phyloP scores from a whole-genome alignment of 108 stramenopile genomes.

The Skeletonema menzelii region DNA sequence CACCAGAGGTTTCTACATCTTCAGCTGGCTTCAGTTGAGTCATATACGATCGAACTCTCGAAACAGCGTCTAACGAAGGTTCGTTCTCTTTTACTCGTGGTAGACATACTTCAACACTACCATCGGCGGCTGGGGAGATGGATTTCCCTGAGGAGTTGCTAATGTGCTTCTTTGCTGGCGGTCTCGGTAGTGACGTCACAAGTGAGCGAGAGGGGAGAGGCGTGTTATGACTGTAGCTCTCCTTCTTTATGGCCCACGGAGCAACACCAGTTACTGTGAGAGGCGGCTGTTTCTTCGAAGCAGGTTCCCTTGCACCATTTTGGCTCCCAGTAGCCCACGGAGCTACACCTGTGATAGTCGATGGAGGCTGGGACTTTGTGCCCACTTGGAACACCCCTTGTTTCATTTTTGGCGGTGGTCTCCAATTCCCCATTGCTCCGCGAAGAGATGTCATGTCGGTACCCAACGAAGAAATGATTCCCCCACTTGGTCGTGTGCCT shows the following conservation, averaged over 20 bases:
- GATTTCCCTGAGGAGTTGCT: neutral
- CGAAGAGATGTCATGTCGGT: conserved; percentile 51
- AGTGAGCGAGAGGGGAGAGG: neutral
- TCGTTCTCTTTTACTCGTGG: conserved; percentile 15
- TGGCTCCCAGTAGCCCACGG: conserved; percentile 61
- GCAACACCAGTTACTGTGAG: conserved; percentile 65
- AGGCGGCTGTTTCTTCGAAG: conserved; percentile 48
- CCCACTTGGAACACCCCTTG: conserved; percentile 13
- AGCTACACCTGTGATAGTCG: conserved; percentile 75
- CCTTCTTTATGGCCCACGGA: conserved; percentile 61
- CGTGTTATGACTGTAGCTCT: neutral
- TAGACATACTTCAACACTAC: conserved; percentile 1
- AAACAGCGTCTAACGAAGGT: neutral
- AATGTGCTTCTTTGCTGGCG: conserved; percentile 3
- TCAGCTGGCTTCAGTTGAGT: conserved; percentile 57
- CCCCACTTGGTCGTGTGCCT: conserved; percentile 20
- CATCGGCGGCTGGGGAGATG: neutral
- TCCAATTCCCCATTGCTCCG: conserved; percentile 71
- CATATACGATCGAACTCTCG: conserved; percentile 51
- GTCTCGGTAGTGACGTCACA: conserved; percentile 10
- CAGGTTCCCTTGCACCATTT: neutral
- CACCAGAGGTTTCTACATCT: conserved; percentile 35
- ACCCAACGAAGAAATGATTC: neutral
- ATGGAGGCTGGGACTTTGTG: conserved; percentile 49
- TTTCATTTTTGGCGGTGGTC: conserved; percentile 40